A percentile compares a stretch with the other conserved stretches of the same genome.
phyloP scores from a whole-genome alignment of 1,284 basidiomycete species.

The Tranzscheliella williamsii region DNA sequence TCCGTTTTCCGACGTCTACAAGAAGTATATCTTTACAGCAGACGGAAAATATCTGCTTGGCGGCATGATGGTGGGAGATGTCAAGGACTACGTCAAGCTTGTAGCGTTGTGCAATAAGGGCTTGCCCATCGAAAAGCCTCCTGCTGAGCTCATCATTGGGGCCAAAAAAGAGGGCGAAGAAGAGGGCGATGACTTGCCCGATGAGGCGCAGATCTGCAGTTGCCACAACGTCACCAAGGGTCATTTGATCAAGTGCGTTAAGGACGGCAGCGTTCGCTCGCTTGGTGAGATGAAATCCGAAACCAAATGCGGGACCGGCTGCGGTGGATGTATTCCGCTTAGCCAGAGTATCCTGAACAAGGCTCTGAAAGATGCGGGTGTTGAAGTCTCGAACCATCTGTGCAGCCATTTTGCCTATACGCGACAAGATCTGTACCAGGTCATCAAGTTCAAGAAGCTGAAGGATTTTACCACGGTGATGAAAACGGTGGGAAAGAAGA shows the following conservation, averaged over 20 bases:
- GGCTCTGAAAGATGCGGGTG: conserved; percentile 73
- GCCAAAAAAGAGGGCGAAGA: conserved; percentile 66
- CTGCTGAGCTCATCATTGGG: conserved; percentile 73
- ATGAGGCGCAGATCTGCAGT: conserved; percentile 73
- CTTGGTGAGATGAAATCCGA: conserved; percentile 69
- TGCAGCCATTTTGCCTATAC: conserved; percentile 74
- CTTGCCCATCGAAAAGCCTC: conserved; percentile 71
- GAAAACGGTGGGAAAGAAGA: conserved; percentile 65
- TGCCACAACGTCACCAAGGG: conserved; percentile 75
- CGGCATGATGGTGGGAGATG: conserved; percentile 80
- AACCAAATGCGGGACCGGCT: conserved; percentile 74
- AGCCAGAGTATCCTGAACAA: conserved; percentile 68
- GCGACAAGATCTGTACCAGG: conserved; percentile 71
- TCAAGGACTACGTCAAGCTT: conserved; percentile 72
- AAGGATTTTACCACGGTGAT: conserved; percentile 69
- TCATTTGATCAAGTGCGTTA: conserved; percentile 67
- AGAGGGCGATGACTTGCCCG: conserved; percentile 71
- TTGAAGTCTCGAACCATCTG: conserved; percentile 69
- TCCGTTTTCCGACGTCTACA: conserved; percentile 67
- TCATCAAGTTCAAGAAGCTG: conserved; percentile 72
- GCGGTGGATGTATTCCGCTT: conserved; percentile 73
- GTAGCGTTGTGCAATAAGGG: conserved; percentile 75
- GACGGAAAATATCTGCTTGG: conserved; percentile 76
- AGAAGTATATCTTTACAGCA: conserved; percentile 77
- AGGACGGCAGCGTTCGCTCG: conserved; percentile 65